Conservation (phyloP, 352 stramenopile species). For the Vaucheria bursata region DNA sequence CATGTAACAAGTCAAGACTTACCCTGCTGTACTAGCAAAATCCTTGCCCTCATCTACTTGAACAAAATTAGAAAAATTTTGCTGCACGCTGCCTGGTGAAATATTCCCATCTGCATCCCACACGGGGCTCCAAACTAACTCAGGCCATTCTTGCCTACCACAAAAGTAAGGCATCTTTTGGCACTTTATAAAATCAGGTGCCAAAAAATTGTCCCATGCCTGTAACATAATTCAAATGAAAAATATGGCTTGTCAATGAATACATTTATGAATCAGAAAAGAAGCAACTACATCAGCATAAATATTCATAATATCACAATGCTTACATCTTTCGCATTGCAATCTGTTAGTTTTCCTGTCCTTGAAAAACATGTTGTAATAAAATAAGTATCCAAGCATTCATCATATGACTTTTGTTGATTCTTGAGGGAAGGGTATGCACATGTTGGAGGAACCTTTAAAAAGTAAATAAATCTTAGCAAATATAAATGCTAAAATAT, state of each 20-base stretch:
- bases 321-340: conserved; percentile 25
- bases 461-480: neutral
- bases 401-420: conserved; percentile 55
- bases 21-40: too few relatives aligned
- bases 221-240: conserved; percentile 34
- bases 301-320: neutral
- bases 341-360: conserved; percentile 55
- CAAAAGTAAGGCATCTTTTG: conserved; percentile 59
- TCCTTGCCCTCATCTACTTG: too few relatives aligned
- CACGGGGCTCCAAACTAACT: conserved; percentile 53
- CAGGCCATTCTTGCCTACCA: conserved; percentile 53
- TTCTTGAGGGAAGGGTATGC: conserved; percentile 17
- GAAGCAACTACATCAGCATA: neutral
- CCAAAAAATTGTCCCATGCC: conserved; percentile 14
- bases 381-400: conserved; percentile 56
- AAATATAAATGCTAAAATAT: neutral
- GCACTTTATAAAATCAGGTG: conserved; percentile 50
- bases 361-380: conserved; percentile 54
- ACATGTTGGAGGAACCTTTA: neutral
- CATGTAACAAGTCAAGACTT: too few relatives aligned
- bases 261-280: neutral
- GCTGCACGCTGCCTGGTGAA: neutral
- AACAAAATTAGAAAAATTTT: conserved; percentile 9
- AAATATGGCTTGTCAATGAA: neutral
- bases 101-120: conserved; percentile 32